Base-by-base conservation (phyloP, 345 rosid genomes). In the Xanthoceras sorbifolium region DNA sequence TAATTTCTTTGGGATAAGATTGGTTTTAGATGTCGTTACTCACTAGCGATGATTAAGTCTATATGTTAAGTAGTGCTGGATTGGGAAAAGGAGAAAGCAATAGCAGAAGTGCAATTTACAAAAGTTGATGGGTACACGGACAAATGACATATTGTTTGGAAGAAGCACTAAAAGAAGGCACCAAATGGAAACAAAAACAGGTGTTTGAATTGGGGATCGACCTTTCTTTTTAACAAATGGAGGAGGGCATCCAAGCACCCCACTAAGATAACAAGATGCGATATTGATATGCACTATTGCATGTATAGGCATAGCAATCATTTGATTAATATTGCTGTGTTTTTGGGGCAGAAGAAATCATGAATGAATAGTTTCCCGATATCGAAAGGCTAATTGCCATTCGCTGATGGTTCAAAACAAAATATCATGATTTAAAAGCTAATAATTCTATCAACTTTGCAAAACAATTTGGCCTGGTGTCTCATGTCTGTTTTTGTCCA, bases 371-470 rank as follows among this genome's bases (percentile, higher is more conserved):
- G 69, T 44, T 44, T 57, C 9, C 28, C 63, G 14, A 3, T 20
- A 28, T 18, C n/a, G 44, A 62, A 48, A 44, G 1, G 4, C 26
- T 10, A 4, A 66, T 26, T 28, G 60, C 3, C 9, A 62, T 29
- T 38, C 6, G 67, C 2, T 44, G 14, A 17, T 61, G 18, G 69
- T 46, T 74, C 31, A 63, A 63, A 48, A 44, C n/a, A 46, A 42
- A 74, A 46, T 74, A 26, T 14, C 14, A 74, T 74, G 61, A 74
- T 74, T 74, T 29, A 46, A 4, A 20, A 14, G 44, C 69, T 46
- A 63, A 74, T 46, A 11, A 64, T 74, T 63, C 2, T 46, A 63
- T 20, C 31, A 8, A 29, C 40, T 42, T 72, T 2, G 66, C 17
- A 5, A n/a, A 9, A 69, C 59, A 28, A 48, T 0, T 26, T 48